Percentiles rank a stretch among this genome's conserved stretches.
phyloP scores from a whole-genome alignment of 176 grass and related monocot species.

The Musa acuminata region DNA sequence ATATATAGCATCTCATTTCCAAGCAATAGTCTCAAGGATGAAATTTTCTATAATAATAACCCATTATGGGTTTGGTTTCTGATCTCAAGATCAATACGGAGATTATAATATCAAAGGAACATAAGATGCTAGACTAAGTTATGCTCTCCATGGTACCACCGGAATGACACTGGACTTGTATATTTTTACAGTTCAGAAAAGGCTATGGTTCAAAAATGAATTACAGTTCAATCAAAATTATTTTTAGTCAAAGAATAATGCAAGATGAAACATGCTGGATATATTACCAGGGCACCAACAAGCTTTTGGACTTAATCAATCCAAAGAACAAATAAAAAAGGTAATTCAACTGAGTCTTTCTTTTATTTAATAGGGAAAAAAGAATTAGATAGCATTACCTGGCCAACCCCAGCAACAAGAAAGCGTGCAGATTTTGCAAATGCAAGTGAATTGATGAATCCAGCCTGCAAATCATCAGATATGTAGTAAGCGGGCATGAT shows the following conservation, averaged over 20 bases:
- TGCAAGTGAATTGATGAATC: conserved; percentile 67
- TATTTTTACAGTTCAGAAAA: not conserved
- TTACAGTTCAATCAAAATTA: not conserved
- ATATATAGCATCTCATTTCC: too few relatives aligned
- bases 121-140: not conserved
- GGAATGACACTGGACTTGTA: too few relatives aligned
- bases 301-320: not conserved
- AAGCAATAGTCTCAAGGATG: too few relatives aligned
- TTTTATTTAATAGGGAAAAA: too few relatives aligned
- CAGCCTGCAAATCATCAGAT: conserved; percentile 30
- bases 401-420: conserved; percentile 72
- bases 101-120: not conserved
- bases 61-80: too few relatives aligned
- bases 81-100: too few relatives aligned
- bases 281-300: not conserved
- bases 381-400: conserved; percentile 34
- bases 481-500: not conserved
- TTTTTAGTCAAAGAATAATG: not conserved
- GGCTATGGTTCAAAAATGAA: not conserved
- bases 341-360: not conserved
- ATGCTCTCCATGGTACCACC: too few relatives aligned
- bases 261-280: not conserved
- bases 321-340: not conserved
- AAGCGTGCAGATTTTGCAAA: conserved; percentile 74
- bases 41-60: too few relatives aligned